Evolutionary conservation across 345 rosid species (phyloP).

Genomic region (Rhodamnia argentea): DNA sequence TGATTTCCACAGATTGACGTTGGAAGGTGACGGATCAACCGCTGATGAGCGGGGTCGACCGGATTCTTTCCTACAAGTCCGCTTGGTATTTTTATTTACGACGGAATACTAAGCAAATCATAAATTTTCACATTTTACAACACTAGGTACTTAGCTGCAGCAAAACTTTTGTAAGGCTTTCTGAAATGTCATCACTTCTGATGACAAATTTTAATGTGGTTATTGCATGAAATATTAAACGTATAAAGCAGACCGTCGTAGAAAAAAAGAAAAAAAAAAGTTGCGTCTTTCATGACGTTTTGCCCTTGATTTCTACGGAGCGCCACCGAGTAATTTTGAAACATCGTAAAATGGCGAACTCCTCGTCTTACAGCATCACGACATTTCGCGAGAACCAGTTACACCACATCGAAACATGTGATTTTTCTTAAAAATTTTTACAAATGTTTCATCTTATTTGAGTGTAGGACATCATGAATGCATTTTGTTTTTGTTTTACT

Average conservation of each 20-base stretch:
- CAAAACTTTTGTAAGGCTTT: no score
- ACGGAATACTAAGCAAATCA: background rate
- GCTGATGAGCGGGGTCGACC: background rate
- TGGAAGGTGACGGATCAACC: background rate
- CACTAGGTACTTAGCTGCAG: no score
- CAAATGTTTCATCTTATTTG: accelerated
- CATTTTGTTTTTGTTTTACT: background rate
- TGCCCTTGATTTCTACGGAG: background rate
- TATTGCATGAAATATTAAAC: background rate
- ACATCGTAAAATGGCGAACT: background rate
- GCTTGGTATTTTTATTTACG: background rate
- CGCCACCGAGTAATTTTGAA: background rate
- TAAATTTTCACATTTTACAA: background rate
- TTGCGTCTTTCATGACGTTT: background rate
- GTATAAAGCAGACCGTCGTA: background rate
- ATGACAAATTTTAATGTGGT: background rate
- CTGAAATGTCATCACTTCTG: no score
- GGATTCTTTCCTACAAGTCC: background rate
- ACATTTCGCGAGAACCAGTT: background rate
- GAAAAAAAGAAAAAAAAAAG: background rate
- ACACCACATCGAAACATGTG: background rate
- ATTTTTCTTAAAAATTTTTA: background rate
- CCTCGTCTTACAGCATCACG: background rate
- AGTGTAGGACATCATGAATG: background rate
- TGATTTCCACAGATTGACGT: background rate